A percentile compares a stretch with the other conserved stretches of the same genome.
phyloP scores from a whole-genome alignment of 306 rosid genomes.

The Fragaria iinumae region DNA sequence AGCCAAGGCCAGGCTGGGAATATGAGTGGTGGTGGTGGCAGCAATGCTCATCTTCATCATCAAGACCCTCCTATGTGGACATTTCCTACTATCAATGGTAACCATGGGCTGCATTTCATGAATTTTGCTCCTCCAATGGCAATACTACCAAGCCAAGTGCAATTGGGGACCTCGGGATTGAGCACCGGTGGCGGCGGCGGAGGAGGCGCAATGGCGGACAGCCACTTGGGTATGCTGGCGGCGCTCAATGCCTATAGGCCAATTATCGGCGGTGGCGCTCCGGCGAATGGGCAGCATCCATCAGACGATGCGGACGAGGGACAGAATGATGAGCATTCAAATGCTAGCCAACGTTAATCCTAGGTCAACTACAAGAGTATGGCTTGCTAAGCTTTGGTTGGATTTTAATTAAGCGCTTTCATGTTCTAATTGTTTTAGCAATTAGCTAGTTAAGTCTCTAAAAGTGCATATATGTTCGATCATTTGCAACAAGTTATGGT shows the following conservation, averaged over 20 bases:
- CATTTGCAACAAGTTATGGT: slow-evolving; percentile 29
- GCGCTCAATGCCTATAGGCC: slow-evolving; percentile 68
- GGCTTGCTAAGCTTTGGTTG: slow-evolving; percentile 28
- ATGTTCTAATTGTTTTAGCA: slow-evolving; percentile 9
- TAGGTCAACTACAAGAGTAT: slow-evolving; percentile 39
- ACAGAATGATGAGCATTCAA: slow-evolving; percentile 34
- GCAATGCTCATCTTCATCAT: slow-evolving; percentile 13
- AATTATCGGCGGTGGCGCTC: slow-evolving; percentile 33
- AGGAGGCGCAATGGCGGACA: slow-evolving; percentile 36
- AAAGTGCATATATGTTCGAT: slow-evolving; percentile 27
- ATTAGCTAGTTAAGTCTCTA: slow-evolving; percentile 8
- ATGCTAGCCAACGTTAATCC: slow-evolving; percentile 34
- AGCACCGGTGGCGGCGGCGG: neutral
- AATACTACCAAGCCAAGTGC: slow-evolving; percentile 53
- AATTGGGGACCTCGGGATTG: slow-evolving; percentile 38
- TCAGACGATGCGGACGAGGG: slow-evolving; percentile 47
- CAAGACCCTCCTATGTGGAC: slow-evolving; percentile 47
- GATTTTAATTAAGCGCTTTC: slow-evolving; percentile 11
- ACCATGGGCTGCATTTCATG: slow-evolving; percentile 68
- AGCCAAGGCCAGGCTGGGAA: slow-evolving; percentile 34
- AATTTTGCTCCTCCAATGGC: slow-evolving; percentile 78
- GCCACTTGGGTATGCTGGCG: slow-evolving; percentile 69
- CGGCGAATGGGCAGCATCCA: slow-evolving; percentile 34
- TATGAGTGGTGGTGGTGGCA: slow-evolving; percentile 1
- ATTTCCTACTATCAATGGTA: slow-evolving; percentile 34